A percentile compares a stretch with the other conserved stretches of the same genome.
Evolutionary conservation across 495 filamentous ascomycete genomes (phyloP).

Genomic region (Parathielavia appendiculata): DNA sequence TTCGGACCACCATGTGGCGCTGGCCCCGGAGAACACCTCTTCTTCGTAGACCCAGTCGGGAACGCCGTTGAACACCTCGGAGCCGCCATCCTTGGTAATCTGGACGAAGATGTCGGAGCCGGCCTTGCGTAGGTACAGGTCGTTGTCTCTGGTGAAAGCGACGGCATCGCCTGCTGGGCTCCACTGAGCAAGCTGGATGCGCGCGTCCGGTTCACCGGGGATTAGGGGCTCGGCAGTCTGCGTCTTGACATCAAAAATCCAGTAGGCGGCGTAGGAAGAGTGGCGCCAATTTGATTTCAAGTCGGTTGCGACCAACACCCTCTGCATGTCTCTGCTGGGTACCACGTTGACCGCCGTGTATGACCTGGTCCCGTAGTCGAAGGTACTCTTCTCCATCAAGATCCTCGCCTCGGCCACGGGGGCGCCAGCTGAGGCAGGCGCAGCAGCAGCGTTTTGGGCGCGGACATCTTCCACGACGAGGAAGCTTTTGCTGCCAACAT

Average conservation of each 20-base stretch:
- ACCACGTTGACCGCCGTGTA: conserved; percentile 55
- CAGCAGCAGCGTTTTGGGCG: conserved; percentile 35
- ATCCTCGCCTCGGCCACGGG: conserved; percentile 50
- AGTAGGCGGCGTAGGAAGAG: conserved; percentile 79
- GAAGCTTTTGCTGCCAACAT: conserved; percentile 56
- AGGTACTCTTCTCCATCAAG: conserved; percentile 64
- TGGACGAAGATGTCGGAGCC: conserved; percentile 50
- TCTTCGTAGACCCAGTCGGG: conserved; percentile 99
- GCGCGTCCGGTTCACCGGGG: conserved; percentile 56
- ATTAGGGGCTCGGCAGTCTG: conserved; percentile 77
- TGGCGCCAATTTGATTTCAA: conserved; percentile 76
- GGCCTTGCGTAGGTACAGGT: conserved; percentile 75
- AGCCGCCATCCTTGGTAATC: conserved; percentile 81
- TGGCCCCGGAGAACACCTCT: conserved; percentile 78
- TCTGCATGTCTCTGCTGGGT: conserved; percentile 79
- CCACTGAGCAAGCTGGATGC: conserved; percentile 84
- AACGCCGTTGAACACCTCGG: conserved; percentile 89
- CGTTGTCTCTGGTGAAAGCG: conserved; percentile 81
- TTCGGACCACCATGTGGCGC: conserved; percentile 88
- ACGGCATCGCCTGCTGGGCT: conserved; percentile 80
- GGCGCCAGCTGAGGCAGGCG: conserved; percentile 30
- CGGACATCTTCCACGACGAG: conserved; percentile 85
- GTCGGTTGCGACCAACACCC: conserved; percentile 73
- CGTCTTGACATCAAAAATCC: conserved; percentile 86
- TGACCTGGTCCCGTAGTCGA: conserved; percentile 51